Evolutionary conservation across 331 rosid genomes (phyloP), one percentile per base, ranked within the genome.

Genomic region (Telfairia occidentalis): DNA sequence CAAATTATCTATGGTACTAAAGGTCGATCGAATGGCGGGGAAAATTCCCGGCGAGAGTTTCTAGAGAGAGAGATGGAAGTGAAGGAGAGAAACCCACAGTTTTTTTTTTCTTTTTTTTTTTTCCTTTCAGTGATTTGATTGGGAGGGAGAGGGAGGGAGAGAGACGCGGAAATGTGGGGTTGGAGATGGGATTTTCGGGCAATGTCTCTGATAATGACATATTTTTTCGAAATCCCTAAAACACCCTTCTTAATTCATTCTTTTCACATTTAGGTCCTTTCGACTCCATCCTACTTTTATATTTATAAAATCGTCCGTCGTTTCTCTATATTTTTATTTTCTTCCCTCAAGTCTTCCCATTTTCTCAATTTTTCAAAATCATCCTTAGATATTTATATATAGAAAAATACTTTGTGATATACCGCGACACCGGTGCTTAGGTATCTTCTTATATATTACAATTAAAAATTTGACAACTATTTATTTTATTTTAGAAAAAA

Each of bases 81-180:
- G 74, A 42, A 24, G 15, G 74, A 70, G 42, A 82, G 79, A 79
- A 78, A 71, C 52, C 48, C 73, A 48, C 82, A 78, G 60, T 75
- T 75, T 71, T 82, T 23, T 53, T 52, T 52, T 52, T 48, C 18
- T 49, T 76, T 80, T n/a, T 72, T 70, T 81, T n/a, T n/a, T n/a
- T n/a, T n/a, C n/a, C n/a, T n/a, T 75, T 81, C 43, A 26, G 48
- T 66, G 90, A 84, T 76, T 80, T 82, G 92, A 86, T 84, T 85
- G 92, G 85, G 52, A 79, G 81, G 77, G 82, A 80, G 75, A 83
- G 65, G 81, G 85, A 80, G 69, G 45, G 46, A 30, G 63, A 53
- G 42, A 54, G 73, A 88, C 76, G 86, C 84, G 80, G 82, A 88
- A 76, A 75, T 43, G 79, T 63, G 63, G 79, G 79, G 79, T 23